These are phyloP conservation scores for Flaveria sonorensis DNA, from an alignment of 129 eudicot species.

Conservation along the genomic window DNA sequence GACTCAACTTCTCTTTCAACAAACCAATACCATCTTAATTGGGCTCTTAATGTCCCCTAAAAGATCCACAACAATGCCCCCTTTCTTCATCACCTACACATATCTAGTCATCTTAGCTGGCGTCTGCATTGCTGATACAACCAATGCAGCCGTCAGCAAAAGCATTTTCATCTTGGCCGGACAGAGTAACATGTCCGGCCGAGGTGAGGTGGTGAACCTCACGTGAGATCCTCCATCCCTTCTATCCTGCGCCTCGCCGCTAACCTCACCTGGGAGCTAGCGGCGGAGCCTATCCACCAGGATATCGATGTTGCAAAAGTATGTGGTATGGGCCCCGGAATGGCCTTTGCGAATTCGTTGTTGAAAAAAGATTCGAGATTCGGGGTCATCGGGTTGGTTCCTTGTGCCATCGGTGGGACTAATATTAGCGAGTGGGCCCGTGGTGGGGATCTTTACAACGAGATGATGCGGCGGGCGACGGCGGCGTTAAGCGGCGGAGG, in stretches of 20 bases:
- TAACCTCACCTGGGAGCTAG: constrained; percentile 52
- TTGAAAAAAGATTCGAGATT: constrained; percentile 35
- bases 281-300: constrained; percentile 73
- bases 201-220: constrained; percentile 70
- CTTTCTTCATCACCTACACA: constrained; percentile 34
- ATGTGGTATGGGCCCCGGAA: constrained; percentile 84
- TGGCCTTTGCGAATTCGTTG: constrained; percentile 63
- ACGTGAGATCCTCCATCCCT: constrained; percentile 60
- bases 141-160: constrained; percentile 11
- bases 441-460: constrained; percentile 46
- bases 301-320: constrained; percentile 55
- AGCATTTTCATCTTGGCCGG: constrained; percentile 75
- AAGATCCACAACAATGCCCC: constrained; percentile 23
- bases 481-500: constrained; percentile 58
- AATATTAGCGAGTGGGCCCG: constrained; percentile 63
- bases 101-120: constrained; percentile 30
- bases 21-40: constrained; percentile 3
- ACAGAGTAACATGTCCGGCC: constrained; percentile 93
- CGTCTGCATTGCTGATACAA: not conserved
- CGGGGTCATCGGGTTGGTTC: constrained; percentile 68
- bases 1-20: not conserved
- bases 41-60: not conserved
- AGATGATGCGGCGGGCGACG: constrained; percentile 45
- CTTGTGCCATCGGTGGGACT: constrained; percentile 81
- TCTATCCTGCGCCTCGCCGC: constrained; percentile 54